Evolutionary conservation across 2,329 filamentous ascomycete species (phyloP), one percentile per base, ranked within the genome.

Genomic region (Alternaria ventricosa): DNA sequence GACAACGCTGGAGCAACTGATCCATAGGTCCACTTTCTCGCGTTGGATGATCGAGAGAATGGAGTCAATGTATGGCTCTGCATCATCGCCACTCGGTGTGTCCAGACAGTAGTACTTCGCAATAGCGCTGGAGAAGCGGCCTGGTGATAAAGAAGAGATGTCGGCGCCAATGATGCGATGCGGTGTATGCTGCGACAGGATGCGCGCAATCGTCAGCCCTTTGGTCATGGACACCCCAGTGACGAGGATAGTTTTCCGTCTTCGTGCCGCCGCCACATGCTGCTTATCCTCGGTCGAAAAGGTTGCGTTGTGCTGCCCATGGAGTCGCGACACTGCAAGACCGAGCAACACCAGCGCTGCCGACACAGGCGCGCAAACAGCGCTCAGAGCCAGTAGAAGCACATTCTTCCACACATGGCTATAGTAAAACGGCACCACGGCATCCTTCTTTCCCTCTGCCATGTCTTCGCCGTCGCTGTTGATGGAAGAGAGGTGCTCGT

Each of bases 101-200:
- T 81, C 30, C 75, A 81, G 30, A 85, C 77, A 10, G 75, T 90
- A 86, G 76, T 90, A 92, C 3, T 71, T 78, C 11, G 81, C 75
- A 2, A 93, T 67, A 0, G 87, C 80, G 12, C 71, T 81, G 0
- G 91, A 93, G 60, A 87, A 86, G 18, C 87, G 84, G n/a, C 80
- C 75, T 56, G 74, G 74, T 3, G 75, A 75, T 44, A 75, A 44
- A 10, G 69, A 22, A 41, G 75, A 77, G 53, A 89, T 87, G 71
- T 93, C 91, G 11, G 90, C 90, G 5, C 90, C 91, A 44, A 94
- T 85, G 43, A 94, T 90, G n/a, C 84, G 84, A 75, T 93, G 89
- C 3, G 90, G 89, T 1, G 85, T 84, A 23, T 85, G 78, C 20
- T 84, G 79, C 68, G 90, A 84, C 76, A 93, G 90, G 4, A 87